These are phyloP conservation scores for Schizosaccharomyces pombe DNA, from an alignment of 805 yeast genomes.

Conservation along the genomic window ASM294v3 CU329670.1:3315501-3316000, in stretches of 20 bases:
- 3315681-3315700: slow-evolving; percentile 26
- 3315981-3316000: too few species aligned
- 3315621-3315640: slow-evolving; percentile 93
- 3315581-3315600: slow-evolving; percentile 72
- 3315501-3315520: slow-evolving; percentile 52
- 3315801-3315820: slow-evolving; percentile 27
- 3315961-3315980: too few species aligned
- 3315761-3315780: slow-evolving; percentile 36
- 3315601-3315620: slow-evolving; percentile 83
- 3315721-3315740: slow-evolving; percentile 9
- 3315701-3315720: slow-evolving; percentile 9
- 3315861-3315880: too few species aligned
- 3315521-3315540: slow-evolving; percentile 21
- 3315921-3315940: too few species aligned
- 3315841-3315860: slow-evolving; percentile 28
- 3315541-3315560: slow-evolving; percentile 28
- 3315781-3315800: slow-evolving; percentile 61
- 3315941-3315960: too few species aligned
- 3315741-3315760: slow-evolving; percentile 32
- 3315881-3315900: too few species aligned
- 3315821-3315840: slow-evolving; percentile 28
- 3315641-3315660: slow-evolving; percentile 78
- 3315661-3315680: slow-evolving; percentile 34
- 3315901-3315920: too few species aligned
- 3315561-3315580: slow-evolving; percentile 74